These are phyloP conservation scores for Salix caprea DNA, from an alignment of 345 rosid genomes.

Conservation along the genomic window DNA sequence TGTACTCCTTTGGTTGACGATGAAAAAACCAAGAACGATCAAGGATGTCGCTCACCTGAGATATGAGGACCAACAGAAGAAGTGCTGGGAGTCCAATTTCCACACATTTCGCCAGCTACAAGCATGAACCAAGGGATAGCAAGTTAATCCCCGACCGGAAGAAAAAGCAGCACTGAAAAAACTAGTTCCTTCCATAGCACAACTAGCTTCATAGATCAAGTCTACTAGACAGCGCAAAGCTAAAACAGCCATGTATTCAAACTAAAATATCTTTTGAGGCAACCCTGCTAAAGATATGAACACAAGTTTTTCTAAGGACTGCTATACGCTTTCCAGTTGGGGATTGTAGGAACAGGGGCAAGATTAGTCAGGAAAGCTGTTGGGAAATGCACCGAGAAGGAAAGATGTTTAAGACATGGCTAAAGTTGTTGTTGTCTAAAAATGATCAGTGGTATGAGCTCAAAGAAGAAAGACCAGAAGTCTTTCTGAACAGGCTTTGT, in stretches of 20 bases:
- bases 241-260: neutral
- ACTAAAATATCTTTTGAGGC: neutral
- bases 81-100: conserved; percentile 86
- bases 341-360: neutral
- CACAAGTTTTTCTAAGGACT: neutral
- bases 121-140: conserved; percentile 15
- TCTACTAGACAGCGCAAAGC: neutral
- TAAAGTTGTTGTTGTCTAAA: neutral
- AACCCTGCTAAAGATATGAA: neutral
- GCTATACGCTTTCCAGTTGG: neutral
- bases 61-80: conserved; percentile 51
- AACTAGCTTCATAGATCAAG: neutral
- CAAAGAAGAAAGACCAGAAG: no score
- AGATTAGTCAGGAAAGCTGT: neutral
- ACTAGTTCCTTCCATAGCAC: neutral
- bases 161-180: neutral
- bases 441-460: neutral
- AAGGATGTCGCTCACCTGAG: conserved; percentile 56
- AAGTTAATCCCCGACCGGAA: neutral
- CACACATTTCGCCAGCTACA: conserved; percentile 66
- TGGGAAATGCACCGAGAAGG: neutral
- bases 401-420: neutral
- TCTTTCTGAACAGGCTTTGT: neutral
- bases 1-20: neutral
- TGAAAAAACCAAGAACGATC: conserved; percentile 4